Conservation (phyloP, 2,329 filamentous ascomycete species). For the Raffaelea arxii region DNA sequence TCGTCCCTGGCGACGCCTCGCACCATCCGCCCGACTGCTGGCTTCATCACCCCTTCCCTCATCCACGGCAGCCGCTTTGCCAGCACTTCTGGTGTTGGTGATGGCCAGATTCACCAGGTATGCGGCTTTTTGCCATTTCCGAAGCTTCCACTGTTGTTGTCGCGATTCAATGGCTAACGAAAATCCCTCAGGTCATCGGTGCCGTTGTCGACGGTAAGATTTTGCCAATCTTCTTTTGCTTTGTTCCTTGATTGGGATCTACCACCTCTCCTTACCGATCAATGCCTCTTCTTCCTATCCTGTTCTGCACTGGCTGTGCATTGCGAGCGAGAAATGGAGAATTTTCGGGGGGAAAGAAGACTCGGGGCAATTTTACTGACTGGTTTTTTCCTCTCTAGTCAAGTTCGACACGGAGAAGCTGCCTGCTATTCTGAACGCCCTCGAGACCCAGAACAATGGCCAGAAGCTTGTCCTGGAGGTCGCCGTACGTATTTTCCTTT, state of each 20-base stretch:
- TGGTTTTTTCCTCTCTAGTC: slow-evolving; percentile 46
- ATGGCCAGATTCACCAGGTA: slow-evolving; percentile 63
- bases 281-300: too few species aligned
- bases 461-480: slow-evolving; percentile 96
- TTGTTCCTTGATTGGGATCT: slow-evolving; percentile 6
- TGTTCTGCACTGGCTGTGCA: too few species aligned
- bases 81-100: slow-evolving; percentile 46
- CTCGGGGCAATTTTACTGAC: slow-evolving; percentile 16
- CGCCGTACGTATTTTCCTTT: slow-evolving; percentile 53
- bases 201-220: slow-evolving; percentile 92
- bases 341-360: too few species aligned
- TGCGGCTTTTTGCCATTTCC: slow-evolving; percentile 17
- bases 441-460: slow-evolving; percentile 83
- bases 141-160: background rate
- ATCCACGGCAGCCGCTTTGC: slow-evolving; percentile 43
- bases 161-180: slow-evolving; percentile 2
- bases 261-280: slow-evolving; percentile 16
- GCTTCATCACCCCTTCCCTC: slow-evolving; percentile 17
- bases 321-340: too few species aligned
- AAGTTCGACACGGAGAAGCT: slow-evolving; percentile 95
- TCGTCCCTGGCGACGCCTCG: slow-evolving; percentile 47
- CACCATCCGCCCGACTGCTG: slow-evolving; percentile 45
- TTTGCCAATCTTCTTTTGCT: background rate
- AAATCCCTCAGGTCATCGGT: slow-evolving; percentile 75
- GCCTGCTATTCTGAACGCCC: slow-evolving; percentile 93